phyloP scores from a whole-genome alignment of 2,329 filamentous ascomycete species.

The Sporothrix mexicana region DNA sequence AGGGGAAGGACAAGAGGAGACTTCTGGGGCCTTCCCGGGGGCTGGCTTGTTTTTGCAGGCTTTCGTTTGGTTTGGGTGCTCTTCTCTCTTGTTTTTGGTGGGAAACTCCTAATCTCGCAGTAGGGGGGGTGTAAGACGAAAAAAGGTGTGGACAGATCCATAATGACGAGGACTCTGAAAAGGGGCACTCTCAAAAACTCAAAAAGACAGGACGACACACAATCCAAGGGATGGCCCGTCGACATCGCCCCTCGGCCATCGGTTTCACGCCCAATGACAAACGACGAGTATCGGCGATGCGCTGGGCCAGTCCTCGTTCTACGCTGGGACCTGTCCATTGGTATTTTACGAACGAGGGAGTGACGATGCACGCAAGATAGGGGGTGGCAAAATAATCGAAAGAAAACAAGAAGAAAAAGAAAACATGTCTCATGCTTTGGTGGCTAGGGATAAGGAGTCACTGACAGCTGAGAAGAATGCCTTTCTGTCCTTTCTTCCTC shows the following conservation, averaged over 20 bases:
- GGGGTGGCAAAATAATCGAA: slow-evolving; percentile 25
- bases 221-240: not conserved
- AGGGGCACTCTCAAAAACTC: not conserved
- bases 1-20: not conserved
- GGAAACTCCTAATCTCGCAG: slow-evolving; percentile 16
- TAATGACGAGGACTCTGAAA: slow-evolving; percentile 7
- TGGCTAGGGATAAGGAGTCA: not conserved
- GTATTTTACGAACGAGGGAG: not conserved
- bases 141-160: not conserved
- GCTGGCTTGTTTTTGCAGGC: too few species aligned
- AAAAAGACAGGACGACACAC: not conserved
- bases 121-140: slow-evolving; percentile 10
- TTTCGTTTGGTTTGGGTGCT: not conserved
- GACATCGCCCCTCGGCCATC: not conserved
- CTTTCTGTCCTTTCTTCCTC: not conserved
- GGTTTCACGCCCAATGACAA: not conserved
- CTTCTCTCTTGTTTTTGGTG: not conserved
- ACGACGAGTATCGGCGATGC: slow-evolving; percentile 2
- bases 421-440: not conserved
- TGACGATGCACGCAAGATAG: slow-evolving; percentile 18
- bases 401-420: slow-evolving; percentile 2
- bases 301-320: slow-evolving; percentile 24
- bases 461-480: not conserved
- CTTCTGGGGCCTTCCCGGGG: not conserved
- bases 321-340: slow-evolving; percentile 14